These are phyloP conservation scores for Tricholoma sp. DNA, from an alignment of 768 basidiomycete genomes.

Conservation along the genomic window DNA sequence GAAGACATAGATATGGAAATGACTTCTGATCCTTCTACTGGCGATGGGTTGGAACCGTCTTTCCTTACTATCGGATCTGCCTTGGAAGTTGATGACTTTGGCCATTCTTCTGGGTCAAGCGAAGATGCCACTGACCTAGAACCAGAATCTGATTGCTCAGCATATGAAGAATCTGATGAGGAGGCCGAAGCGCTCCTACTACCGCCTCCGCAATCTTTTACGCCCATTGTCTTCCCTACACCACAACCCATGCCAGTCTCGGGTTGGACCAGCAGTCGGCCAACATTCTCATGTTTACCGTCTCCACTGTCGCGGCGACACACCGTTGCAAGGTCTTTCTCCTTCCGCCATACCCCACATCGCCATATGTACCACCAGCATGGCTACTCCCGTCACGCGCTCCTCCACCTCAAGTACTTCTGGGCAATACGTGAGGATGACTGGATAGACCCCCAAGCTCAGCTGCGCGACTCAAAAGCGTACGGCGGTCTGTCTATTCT, in stretches of 20 bases:
- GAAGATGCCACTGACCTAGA: constrained; percentile 17
- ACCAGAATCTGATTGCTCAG: constrained; percentile 19
- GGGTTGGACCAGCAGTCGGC: constrained; percentile 17
- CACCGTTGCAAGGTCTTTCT: constrained; percentile 11
- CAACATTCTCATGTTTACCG: constrained; percentile 32
- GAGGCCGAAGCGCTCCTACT: constrained; percentile 12
- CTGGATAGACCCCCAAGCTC: constrained; percentile 35
- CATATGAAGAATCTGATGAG: constrained; percentile 17
- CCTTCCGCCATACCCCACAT: constrained; percentile 18
- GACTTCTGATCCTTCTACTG: constrained; percentile 8
- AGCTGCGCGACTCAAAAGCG: constrained; percentile 17
- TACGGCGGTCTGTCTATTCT: constrained; percentile 23
- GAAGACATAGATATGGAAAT: constrained; percentile 16
- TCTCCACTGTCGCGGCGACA: constrained; percentile 32
- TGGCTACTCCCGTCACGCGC: constrained; percentile 58
- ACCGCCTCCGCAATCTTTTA: constrained; percentile 12
- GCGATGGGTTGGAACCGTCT: constrained; percentile 1
- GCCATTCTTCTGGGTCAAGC: constrained; percentile 9
- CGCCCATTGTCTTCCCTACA: constrained; percentile 9
- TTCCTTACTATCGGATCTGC: neutral
- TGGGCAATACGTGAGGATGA: constrained; percentile 55
- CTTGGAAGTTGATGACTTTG: constrained; percentile 9
- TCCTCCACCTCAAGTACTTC: constrained; percentile 56
- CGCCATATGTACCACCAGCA: constrained; percentile 49
- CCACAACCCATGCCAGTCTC: constrained; percentile 9